phyloP scores from a whole-genome alignment of 2,329 filamentous ascomycete species.

The Falciphora oryzae region DNA sequence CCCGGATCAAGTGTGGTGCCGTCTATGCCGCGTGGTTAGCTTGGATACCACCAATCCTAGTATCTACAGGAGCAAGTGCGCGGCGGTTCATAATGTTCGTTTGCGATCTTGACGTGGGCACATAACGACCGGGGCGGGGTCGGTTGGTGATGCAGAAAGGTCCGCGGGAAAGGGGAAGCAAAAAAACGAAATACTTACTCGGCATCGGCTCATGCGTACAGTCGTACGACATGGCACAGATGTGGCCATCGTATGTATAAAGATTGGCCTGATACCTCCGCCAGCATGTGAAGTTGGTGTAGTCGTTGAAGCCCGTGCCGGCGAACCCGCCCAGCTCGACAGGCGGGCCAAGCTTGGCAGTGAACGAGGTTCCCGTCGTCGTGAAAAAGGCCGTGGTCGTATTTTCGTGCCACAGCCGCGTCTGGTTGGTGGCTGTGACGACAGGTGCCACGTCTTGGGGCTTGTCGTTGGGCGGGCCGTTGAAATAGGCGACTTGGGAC shows the following conservation, averaged over 20 bases:
- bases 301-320: conserved; percentile 27
- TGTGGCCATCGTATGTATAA: conserved; percentile 21
- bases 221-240: conserved; percentile 25
- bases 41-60: too few species aligned
- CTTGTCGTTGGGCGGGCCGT: conserved; percentile 11
- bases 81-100: background rate
- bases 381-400: conserved; percentile 24
- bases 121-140: background rate
- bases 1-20: too few species aligned
- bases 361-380: conserved; percentile 24
- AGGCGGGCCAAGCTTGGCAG: conserved; percentile 20
- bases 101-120: too few species aligned
- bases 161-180: background rate
- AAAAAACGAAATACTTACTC: conserved; percentile 10
- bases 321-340: conserved; percentile 24
- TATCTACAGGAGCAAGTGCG: background rate
- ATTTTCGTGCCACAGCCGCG: conserved; percentile 23
- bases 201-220: conserved; percentile 24
- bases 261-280: conserved; percentile 19
- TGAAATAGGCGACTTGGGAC: conserved; percentile 28
- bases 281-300: conserved; percentile 26
- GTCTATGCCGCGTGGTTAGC: too few species aligned
- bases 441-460: conserved; percentile 25
- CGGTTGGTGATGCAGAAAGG: background rate
- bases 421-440: conserved; percentile 18